Conservation (phyloP, 2,329 filamentous ascomycete species). For the Aspergillus japonicus region DNA sequence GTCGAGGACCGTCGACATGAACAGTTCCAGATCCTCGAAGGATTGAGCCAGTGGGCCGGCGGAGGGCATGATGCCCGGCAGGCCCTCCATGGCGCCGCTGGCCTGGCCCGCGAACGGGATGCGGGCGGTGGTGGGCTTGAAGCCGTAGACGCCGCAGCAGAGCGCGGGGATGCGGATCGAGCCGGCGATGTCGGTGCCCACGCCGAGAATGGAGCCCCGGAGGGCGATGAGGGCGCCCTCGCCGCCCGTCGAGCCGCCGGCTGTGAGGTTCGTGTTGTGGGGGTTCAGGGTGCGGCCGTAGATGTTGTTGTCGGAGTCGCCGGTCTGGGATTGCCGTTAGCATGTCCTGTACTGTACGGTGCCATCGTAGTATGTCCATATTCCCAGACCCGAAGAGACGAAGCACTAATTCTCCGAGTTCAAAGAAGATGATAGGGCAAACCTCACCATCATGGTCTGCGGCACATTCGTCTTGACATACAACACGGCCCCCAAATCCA, state of each 20-base stretch:
- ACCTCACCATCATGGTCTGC: constrained; percentile 28
- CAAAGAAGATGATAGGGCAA: neutral
- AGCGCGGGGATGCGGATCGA: constrained; percentile 35
- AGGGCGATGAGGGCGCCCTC: constrained; percentile 35
- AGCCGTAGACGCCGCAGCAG: constrained; percentile 32
- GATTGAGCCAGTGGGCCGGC: constrained; percentile 16
- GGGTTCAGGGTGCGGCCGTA: constrained; percentile 26
- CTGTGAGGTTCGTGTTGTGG: constrained; percentile 15
- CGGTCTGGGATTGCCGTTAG: neutral
- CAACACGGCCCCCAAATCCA: constrained; percentile 23
- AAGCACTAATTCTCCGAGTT: too few species aligned
- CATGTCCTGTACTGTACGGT: too few species aligned
- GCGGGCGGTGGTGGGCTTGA: constrained; percentile 31
- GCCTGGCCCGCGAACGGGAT: constrained; percentile 28
- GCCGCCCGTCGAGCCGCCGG: constrained; percentile 28
- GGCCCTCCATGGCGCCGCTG: constrained; percentile 5
- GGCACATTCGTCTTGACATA: constrained; percentile 32
- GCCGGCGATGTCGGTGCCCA: constrained; percentile 36
- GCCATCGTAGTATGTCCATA: too few species aligned
- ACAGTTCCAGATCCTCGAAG: constrained; percentile 22
- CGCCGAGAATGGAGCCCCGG: constrained; percentile 30
- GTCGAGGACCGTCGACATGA: constrained; percentile 42
- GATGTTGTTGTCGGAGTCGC: constrained; percentile 24
- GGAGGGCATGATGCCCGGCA: constrained; percentile 12
- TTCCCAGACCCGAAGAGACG: too few species aligned